Evolutionary conservation across 805 yeast species (phyloP).

Genomic region (Pichia californica): DNA sequence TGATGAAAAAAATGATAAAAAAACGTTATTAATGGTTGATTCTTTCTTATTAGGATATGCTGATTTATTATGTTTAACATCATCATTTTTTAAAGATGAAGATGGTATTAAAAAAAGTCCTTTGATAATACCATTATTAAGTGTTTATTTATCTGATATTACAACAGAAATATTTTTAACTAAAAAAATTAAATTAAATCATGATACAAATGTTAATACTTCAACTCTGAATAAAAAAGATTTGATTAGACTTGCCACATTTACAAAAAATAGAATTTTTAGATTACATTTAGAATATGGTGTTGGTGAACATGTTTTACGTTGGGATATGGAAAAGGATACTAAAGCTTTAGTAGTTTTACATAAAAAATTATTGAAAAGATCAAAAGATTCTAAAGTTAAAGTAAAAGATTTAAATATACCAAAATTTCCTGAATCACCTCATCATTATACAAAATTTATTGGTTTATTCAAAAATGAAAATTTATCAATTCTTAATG

Average conservation of each 20-base stretch:
- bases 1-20: conserved; percentile 20
- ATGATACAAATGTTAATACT: not conserved
- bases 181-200: not conserved
- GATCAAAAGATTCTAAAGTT: conserved; percentile 7
- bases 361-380: conserved; percentile 51
- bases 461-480: conserved; percentile 6
- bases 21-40: conserved; percentile 33
- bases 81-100: conserved; percentile 71
- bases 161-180: conserved; percentile 30
- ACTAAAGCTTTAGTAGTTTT: conserved; percentile 65
- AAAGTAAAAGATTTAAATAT: conserved; percentile 24
- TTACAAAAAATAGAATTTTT: conserved; percentile 38
- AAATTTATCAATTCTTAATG: not conserved
- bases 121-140: conserved; percentile 63
- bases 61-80: conserved; percentile 66
- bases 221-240: conserved; percentile 3
- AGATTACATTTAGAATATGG: conserved; percentile 86
- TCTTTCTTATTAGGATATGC: conserved; percentile 65
- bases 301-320: conserved; percentile 66
- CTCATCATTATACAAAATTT: conserved; percentile 5
- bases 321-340: conserved; percentile 74
- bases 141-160: conserved; percentile 52
- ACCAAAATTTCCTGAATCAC: conserved; percentile 33
- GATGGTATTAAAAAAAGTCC: conserved; percentile 77
- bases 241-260: conserved; percentile 4